Base-by-base conservation (phyloP, 1,284 basidiomycete species). In the Polyporus tsugae region DNA sequence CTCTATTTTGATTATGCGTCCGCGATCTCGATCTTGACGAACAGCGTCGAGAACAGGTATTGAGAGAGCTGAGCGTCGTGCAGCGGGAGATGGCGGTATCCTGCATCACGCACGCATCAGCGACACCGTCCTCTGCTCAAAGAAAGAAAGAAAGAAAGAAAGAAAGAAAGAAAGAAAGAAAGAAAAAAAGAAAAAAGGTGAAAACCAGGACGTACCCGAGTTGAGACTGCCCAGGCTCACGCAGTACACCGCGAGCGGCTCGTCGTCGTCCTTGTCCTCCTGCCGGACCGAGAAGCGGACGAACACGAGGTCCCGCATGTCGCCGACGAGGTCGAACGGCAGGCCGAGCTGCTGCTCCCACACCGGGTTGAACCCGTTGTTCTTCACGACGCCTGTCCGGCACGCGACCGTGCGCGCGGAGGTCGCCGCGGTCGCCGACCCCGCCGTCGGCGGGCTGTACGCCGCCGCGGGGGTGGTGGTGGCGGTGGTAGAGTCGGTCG, bases 321-420 rank as follows among this genome's bases (percentile, higher is more conserved):
- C 89, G 0, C 91, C 91, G 1, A 91, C 87, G 74, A 90, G 89
- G 64, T 91, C 87, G 77, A 96, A 93, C 13, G 89, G 87, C 41
- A 97, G 83, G 46, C 83, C 81, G 35, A 96, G 79, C 33, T 82
- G 82, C 76, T 95, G 89, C 74, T 95, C 86, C 94, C 95, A 98
- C 3, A 91, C 82, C 0, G 96, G 96, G 77, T 96, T 97, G 82
- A 96, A 95, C 4, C 95, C 93, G 75, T 96, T 95, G 77, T 93
- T 92, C 79, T 90, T 90, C 72, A 95, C 88, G 1, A 86, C 82
- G 42, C 82, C 80, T 39, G 94, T 95, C 60, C 86, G 83, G 70
- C 80, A 82, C 29, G 86, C 85, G 49, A 88, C 80, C 0, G 85
- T 84, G 60, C 85, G 80, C 44, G 84, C 83, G 1, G 85, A 79